Conservation (phyloP, 306 rosid species). For the Trifolium repens region DNA sequence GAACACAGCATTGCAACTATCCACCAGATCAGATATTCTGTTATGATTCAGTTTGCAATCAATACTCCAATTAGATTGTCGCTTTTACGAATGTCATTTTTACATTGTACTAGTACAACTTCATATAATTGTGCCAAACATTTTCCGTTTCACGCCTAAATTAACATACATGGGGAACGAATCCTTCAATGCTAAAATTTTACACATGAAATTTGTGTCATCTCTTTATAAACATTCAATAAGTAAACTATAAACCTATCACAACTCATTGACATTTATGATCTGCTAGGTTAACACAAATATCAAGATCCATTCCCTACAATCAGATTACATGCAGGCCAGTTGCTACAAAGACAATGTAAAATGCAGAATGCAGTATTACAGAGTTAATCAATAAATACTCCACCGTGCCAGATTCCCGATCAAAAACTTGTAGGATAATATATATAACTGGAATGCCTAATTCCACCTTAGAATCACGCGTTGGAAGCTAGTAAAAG, state of each 20-base stretch:
- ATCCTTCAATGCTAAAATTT: conserved; percentile 8
- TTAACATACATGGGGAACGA: neutral
- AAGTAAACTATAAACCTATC: conserved; percentile 2
- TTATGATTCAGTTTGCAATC: no score
- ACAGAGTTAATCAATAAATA: conserved; percentile 24
- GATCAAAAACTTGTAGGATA: neutral
- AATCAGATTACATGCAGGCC: conserved; percentile 13
- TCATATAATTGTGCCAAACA: neutral
- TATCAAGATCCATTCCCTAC: conserved; percentile 2
- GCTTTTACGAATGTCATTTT: no score
- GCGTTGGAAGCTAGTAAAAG: conserved; percentile 19
- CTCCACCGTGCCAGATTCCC: conserved; percentile 8
- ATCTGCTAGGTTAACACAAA: neutral
- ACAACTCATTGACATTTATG: neutral
- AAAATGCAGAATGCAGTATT: neutral
- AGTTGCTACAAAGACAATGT: conserved; percentile 14
- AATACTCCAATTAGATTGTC: no score
- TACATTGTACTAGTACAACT: neutral
- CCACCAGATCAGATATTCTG: no score
- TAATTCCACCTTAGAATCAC: conserved; percentile 2
- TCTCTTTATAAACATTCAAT: neutral
- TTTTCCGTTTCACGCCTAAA: neutral
- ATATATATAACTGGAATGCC: conserved; percentile 28
- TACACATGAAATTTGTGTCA: neutral
- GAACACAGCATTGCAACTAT: no score